phyloP scores from a whole-genome alignment of 78 protist species.

The slime mould (Dictyostelium discoideum) region dicty_2.7 NC_007090.3:1610001-1610500 shows the following conservation, averaged over 20 bases:
- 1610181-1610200: constrained; percentile 68
- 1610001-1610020: too few relatives aligned
- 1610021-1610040: too few relatives aligned
- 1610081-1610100: not conserved
- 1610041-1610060: not conserved
- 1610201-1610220: constrained; percentile 71
- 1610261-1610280: constrained; percentile 79
- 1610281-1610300: constrained; percentile 84
- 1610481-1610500: constrained; percentile 52
- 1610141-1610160: constrained; percentile 23
- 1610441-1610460: constrained; percentile 44
- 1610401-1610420: constrained; percentile 77
- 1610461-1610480: not conserved
- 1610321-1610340: constrained; percentile 83
- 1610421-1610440: constrained; percentile 36
- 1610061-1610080: not conserved
- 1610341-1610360: constrained; percentile 73
- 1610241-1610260: constrained; percentile 72
- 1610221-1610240: constrained; percentile 25
- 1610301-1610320: constrained; percentile 43
- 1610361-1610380: constrained; percentile 54
- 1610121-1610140: not conserved
- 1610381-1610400: constrained; percentile 82
- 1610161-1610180: constrained; percentile 11
- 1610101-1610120: not conserved